Evolutionary conservation across 2,329 filamentous ascomycete genomes (phyloP).

Genomic region (Claviceps capensis): DNA sequence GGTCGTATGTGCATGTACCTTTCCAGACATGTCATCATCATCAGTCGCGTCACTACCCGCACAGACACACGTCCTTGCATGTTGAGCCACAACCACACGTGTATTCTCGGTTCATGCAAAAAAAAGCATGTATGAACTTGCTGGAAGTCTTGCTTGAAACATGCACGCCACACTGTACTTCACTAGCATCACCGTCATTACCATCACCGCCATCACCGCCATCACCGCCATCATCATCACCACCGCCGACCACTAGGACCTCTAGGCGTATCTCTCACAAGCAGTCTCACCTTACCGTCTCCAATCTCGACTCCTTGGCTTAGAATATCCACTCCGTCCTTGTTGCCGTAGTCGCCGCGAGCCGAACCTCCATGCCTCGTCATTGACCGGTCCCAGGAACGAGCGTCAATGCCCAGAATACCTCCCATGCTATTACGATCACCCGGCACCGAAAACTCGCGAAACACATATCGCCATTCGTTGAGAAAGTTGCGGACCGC

Average conservation of each 20-base stretch:
- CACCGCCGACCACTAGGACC: constrained; percentile 37
- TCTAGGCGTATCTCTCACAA: constrained; percentile 48
- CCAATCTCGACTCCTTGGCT: constrained; percentile 33
- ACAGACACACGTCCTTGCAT: no score
- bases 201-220: no score
- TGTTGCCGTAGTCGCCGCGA: constrained; percentile 21
- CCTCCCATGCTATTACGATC: constrained; percentile 75
- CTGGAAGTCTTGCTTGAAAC: no score
- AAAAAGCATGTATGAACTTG: no score
- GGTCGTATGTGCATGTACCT: no score
- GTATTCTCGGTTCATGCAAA: no score
- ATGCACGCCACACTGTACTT: no score
- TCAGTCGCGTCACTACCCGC: no score
- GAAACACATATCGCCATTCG: constrained; percentile 90
- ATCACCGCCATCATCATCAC: constrained; percentile 8
- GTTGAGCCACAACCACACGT: no score
- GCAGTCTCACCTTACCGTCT: constrained; percentile 48
- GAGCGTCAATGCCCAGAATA: constrained; percentile 53
- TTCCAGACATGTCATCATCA: no score
- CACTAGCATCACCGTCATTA: no score
- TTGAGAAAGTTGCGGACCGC: constrained; percentile 82
- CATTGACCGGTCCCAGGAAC: constrained; percentile 52
- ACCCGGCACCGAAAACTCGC: constrained; percentile 93
- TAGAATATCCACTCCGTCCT: constrained; percentile 40
- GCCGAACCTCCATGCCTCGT: constrained; percentile 27